phyloP scores from a whole-genome alignment of 2,329 filamentous ascomycete species.

The Aspergillus amoenus region DNA sequence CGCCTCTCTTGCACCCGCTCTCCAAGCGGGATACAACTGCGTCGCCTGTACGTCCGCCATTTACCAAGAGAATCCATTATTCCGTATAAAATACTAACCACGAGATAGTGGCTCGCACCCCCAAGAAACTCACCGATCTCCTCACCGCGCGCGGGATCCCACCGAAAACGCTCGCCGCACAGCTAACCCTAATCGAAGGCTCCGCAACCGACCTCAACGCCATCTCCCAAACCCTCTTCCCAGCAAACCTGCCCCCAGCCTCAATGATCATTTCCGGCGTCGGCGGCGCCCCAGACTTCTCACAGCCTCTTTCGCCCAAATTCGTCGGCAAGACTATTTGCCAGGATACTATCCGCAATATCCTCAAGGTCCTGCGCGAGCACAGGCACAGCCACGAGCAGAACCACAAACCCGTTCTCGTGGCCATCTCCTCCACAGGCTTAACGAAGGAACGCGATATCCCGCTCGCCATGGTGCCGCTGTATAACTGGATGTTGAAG shows the following conservation, averaged over 20 bases:
- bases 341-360: conserved; percentile 28
- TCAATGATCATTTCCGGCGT: conserved; percentile 49
- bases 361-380: conserved; percentile 23
- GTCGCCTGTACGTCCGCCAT: conserved; percentile 35
- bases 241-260: conserved; percentile 27
- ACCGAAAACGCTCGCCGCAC: conserved; percentile 29
- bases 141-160: conserved; percentile 44
- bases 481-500: conserved; percentile 33
- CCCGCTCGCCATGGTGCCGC: conserved; percentile 30
- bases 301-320: conserved; percentile 25
- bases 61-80: neutral
- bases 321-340: conserved; percentile 38
- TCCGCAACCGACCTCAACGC: conserved; percentile 44
- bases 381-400: neutral
- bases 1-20: conserved; percentile 44
- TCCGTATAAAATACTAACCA: neutral
- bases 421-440: conserved; percentile 36
- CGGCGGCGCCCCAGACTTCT: conserved; percentile 36
- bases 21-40: conserved; percentile 47
- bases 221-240: conserved; percentile 37
- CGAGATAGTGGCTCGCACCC: conserved; percentile 45
- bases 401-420: conserved; percentile 24
- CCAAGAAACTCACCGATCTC: conserved; percentile 48
- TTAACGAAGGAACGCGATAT: conserved; percentile 31
- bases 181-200: conserved; percentile 51